Evolutionary conservation across 2,329 filamentous ascomycete genomes (phyloP).

Genomic region (Myriosclerotinia scirpicola): DNA sequence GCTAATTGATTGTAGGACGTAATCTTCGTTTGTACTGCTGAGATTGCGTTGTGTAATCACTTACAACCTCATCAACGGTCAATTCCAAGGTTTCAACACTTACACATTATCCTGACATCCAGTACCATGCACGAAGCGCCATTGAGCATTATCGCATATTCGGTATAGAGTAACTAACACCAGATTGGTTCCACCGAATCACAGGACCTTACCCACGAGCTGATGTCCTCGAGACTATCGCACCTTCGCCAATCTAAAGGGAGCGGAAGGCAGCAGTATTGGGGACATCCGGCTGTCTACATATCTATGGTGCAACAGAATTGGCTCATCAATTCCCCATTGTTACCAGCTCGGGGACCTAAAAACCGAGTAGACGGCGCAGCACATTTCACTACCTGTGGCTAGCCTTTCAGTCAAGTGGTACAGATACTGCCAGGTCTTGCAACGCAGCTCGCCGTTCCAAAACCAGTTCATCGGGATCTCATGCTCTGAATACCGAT

Average conservation of each 20-base stretch:
- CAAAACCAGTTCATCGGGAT: slow-evolving; percentile 25
- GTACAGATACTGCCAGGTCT: slow-evolving; percentile 22
- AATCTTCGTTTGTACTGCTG: slow-evolving; percentile 23
- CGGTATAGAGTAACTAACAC: slow-evolving; percentile 11
- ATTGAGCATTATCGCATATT: slow-evolving; percentile 19
- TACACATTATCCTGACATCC: background rate
- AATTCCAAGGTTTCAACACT: background rate
- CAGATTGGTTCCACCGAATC: slow-evolving; percentile 13
- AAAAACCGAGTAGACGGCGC: slow-evolving; percentile 25
- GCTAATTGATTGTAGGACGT: slow-evolving; percentile 20
- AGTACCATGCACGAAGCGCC: slow-evolving; percentile 17
- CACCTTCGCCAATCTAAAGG: slow-evolving; percentile 24
- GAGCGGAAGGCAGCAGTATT: slow-evolving; percentile 24
- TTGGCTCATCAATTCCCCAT: slow-evolving; percentile 20
- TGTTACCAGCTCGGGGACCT: slow-evolving; percentile 26
- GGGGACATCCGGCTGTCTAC: slow-evolving; percentile 23
- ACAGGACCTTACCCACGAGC: slow-evolving; percentile 19
- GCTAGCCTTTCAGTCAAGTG: slow-evolving; percentile 19
- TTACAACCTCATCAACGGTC: slow-evolving; percentile 21
- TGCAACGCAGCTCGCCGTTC: slow-evolving; percentile 23
- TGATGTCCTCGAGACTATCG: slow-evolving; percentile 22
- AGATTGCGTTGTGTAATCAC: slow-evolving; percentile 17
- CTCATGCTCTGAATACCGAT: slow-evolving; percentile 12
- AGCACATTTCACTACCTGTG: slow-evolving; percentile 23
- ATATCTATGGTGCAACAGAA: slow-evolving; percentile 22